These are phyloP conservation scores for Mollisiaceae sp. DNA, from an alignment of 2,329 filamentous ascomycete species.

Conservation along the genomic window DNA sequence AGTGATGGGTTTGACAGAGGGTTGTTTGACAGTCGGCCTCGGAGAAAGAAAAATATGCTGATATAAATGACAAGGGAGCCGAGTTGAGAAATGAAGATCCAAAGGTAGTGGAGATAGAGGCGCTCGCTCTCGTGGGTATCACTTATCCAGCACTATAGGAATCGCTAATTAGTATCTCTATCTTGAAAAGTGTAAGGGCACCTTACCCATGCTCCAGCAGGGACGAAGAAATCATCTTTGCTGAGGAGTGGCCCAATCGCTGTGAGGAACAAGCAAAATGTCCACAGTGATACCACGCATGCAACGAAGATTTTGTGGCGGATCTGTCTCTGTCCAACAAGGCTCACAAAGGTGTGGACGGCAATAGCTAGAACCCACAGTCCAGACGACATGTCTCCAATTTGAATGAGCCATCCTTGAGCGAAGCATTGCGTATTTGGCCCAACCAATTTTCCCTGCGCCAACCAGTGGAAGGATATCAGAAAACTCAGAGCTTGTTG, in stretches of 20 bases:
- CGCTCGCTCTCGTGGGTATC: constrained; percentile 51
- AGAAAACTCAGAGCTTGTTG: constrained; percentile 43
- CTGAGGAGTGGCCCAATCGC: constrained; percentile 50
- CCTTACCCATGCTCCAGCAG: constrained; percentile 56
- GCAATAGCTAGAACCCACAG: constrained; percentile 60
- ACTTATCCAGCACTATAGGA: constrained; percentile 55
- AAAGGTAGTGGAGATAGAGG: constrained; percentile 58
- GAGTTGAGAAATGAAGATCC: constrained; percentile 60
- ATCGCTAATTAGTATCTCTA: not conserved
- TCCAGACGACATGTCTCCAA: constrained; percentile 56
- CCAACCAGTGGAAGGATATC: constrained; percentile 55
- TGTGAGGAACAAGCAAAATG: constrained; percentile 30
- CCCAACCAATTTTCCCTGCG: constrained; percentile 50
- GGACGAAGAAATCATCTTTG: constrained; percentile 51
- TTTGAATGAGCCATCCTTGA: constrained; percentile 60
- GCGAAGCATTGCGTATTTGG: constrained; percentile 54
- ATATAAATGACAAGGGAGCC: constrained; percentile 57
- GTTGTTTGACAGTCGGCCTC: constrained; percentile 24
- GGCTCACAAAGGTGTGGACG: constrained; percentile 58
- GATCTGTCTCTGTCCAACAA: constrained; percentile 51
- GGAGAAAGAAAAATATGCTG: constrained; percentile 43
- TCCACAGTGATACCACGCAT: constrained; percentile 35
- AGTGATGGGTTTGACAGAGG: constrained; percentile 5
- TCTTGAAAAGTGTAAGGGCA: not conserved
- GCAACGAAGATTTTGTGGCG: constrained; percentile 47